Conservation (phyloP, 2,329 filamentous ascomycete species). For the Pseudocercospora musae region DNA sequence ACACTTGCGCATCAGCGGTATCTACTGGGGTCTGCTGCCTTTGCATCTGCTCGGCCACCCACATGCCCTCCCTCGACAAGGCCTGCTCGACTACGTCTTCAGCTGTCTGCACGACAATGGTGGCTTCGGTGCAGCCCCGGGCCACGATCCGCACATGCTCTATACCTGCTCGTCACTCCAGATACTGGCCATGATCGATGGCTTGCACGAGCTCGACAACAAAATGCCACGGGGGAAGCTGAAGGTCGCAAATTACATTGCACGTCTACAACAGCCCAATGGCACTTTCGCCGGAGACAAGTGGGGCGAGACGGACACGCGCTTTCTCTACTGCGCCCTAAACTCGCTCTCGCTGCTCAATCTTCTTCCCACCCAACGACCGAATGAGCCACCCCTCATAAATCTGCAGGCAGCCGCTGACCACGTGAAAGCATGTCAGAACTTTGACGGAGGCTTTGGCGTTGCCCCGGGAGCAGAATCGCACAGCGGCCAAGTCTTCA, state of each 20-base stretch:
- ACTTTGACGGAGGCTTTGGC: constrained; percentile 93
- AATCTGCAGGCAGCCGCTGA: constrained; percentile 76
- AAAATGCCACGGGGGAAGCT: constrained; percentile 64
- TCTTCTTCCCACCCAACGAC: constrained; percentile 52
- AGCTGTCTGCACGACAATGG: constrained; percentile 87
- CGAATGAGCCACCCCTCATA: constrained; percentile 49
- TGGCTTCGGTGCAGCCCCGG: constrained; percentile 89
- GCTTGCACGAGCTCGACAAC: constrained; percentile 74
- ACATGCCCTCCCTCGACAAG: constrained; percentile 73
- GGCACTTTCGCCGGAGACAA: constrained; percentile 92
- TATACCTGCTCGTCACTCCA: constrained; percentile 95
- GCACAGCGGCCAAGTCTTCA: constrained; percentile 93
- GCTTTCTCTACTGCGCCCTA: constrained; percentile 87
- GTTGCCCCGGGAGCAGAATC: constrained; percentile 87
- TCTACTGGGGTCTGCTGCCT: constrained; percentile 93
- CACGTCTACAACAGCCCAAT: constrained; percentile 71
- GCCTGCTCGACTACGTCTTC: constrained; percentile 88
- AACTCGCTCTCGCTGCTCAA: constrained; percentile 84
- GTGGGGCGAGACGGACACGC: constrained; percentile 94
- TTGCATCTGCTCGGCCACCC: constrained; percentile 80
- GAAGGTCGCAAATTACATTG: constrained; percentile 77
- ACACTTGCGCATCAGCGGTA: constrained; percentile 87
- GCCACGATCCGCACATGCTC: constrained; percentile 93
- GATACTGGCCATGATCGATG: constrained; percentile 82
- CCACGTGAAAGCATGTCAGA: constrained; percentile 78